A percentile compares a stretch with the other conserved stretches of the same genome.
Evolutionary conservation across 148 eudicot genomes (phyloP).

Genomic region (Diospyros lotus): DNA sequence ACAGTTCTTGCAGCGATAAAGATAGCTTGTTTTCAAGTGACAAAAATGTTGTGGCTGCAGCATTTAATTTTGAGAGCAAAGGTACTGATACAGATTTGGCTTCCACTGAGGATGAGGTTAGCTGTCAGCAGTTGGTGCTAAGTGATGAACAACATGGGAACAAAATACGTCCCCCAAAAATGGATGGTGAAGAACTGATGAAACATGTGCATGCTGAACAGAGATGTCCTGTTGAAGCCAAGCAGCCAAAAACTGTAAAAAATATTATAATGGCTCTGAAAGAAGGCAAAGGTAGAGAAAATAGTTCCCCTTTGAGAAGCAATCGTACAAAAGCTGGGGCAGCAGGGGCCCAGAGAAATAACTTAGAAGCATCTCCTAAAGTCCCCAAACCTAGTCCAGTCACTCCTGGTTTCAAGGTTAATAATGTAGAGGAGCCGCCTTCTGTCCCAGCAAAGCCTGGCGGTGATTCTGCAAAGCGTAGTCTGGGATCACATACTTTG

Average conservation of each 20-base stretch:
- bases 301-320: constrained; percentile 84
- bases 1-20: constrained; percentile 88
- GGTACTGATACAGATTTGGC: constrained; percentile 47
- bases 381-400: constrained; percentile 52
- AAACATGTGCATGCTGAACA: constrained; percentile 43
- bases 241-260: constrained; percentile 64
- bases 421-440: constrained; percentile 36
- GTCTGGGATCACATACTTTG: constrained; percentile 48
- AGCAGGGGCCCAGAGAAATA: constrained; percentile 35
- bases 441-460: constrained; percentile 41
- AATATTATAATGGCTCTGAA: constrained; percentile 54
- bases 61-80: constrained; percentile 44
- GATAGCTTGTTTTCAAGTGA: constrained; percentile 68
- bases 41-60: constrained; percentile 42
- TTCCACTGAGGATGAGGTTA: constrained; percentile 55
- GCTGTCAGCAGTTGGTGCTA: constrained; percentile 26
- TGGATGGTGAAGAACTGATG: constrained; percentile 33
- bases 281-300: constrained; percentile 85
- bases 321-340: constrained; percentile 34
- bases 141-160: constrained; percentile 34
- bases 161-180: constrained; percentile 21
- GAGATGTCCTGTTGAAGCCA: constrained; percentile 33
- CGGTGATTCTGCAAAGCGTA: constrained; percentile 55
- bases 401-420: constrained; percentile 58
- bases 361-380: constrained; percentile 54